phyloP scores from a whole-genome alignment of 139 green algal species.

The Chlorella sp. region DNA sequence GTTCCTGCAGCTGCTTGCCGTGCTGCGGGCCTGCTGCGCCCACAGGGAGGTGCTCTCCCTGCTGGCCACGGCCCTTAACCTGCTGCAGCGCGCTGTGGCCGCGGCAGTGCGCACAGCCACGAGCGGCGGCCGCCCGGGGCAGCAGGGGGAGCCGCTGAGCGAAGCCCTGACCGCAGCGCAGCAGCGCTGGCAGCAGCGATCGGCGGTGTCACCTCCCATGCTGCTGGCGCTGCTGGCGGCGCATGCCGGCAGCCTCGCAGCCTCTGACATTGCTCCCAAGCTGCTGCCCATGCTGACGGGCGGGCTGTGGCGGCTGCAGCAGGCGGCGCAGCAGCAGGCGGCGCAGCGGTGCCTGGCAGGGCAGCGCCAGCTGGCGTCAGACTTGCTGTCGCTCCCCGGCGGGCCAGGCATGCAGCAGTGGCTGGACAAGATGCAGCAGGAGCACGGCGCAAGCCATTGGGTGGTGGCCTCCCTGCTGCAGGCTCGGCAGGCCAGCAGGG shows the following conservation, averaged over 20 bases:
- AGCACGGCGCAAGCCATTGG: constrained; percentile 31
- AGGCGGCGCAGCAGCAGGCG: constrained; percentile 8
- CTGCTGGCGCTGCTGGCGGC: constrained; percentile 20
- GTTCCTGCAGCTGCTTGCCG: constrained; percentile 12
- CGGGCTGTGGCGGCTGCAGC: constrained; percentile 32
- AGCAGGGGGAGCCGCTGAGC: not conserved
- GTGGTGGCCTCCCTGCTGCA: not conserved
- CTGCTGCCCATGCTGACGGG: constrained; percentile 40
- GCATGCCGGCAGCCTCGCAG: not conserved
- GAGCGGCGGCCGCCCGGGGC: not conserved
- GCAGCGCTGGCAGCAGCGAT: constrained; percentile 9
- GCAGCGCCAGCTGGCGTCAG: constrained; percentile 10
- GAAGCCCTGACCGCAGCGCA: not conserved
- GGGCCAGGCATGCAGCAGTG: not conserved
- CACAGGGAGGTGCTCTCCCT: constrained; percentile 10
- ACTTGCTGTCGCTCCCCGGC: constrained; percentile 10
- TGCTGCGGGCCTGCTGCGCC: not conserved
- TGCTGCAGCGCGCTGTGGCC: constrained; percentile 20
- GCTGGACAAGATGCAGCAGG: constrained; percentile 5
- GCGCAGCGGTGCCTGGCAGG: not conserved
- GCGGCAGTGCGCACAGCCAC: not conserved
- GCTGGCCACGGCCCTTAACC: constrained; percentile 2
- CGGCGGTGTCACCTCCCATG: not conserved
- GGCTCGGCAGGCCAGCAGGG: not conserved
- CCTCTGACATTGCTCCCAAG: constrained; percentile 2